phyloP scores from a whole-genome alignment of 108 stramenopile species.

The Pseudonitzschia multiseries region DNA sequence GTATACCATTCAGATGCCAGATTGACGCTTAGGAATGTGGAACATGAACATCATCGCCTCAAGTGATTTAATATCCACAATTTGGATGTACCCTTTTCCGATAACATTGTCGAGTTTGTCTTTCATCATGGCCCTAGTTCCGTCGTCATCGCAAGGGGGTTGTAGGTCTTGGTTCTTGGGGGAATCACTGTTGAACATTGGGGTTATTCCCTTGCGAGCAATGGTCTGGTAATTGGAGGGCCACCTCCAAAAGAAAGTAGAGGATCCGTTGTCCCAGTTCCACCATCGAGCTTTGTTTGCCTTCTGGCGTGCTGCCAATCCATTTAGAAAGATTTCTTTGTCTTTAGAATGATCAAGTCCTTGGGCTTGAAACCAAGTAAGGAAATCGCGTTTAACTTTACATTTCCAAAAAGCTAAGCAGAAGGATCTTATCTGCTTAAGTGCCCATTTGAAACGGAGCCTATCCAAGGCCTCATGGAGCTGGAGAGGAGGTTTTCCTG shows the following conservation, averaged over 20 bases:
- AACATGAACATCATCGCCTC: slow-evolving; percentile 1
- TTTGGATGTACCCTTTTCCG: not conserved
- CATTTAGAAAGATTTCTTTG: not conserved
- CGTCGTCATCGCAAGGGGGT: not conserved
- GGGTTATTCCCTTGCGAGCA: not conserved
- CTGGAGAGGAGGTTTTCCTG: not conserved
- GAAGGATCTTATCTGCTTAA: not conserved
- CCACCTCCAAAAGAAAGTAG: not conserved
- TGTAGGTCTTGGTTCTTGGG: not conserved
- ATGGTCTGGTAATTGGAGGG: not conserved
- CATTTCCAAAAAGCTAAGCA: not conserved
- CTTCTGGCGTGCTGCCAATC: not conserved
- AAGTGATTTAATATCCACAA: not conserved
- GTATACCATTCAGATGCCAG: not conserved
- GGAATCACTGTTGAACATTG: not conserved
- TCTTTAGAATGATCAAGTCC: not conserved
- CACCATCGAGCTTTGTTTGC: not conserved
- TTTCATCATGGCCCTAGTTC: not conserved
- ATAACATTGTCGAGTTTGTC: not conserved
- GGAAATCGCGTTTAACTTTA: not conserved
- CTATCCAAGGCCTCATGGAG: not conserved
- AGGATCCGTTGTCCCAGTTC: not conserved
- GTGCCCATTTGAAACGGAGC: not conserved
- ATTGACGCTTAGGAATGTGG: not conserved
- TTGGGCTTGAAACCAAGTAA: not conserved